Conservation (phyloP, 2,329 filamentous ascomycete genomes). For the Gremmenia infestans region DNA sequence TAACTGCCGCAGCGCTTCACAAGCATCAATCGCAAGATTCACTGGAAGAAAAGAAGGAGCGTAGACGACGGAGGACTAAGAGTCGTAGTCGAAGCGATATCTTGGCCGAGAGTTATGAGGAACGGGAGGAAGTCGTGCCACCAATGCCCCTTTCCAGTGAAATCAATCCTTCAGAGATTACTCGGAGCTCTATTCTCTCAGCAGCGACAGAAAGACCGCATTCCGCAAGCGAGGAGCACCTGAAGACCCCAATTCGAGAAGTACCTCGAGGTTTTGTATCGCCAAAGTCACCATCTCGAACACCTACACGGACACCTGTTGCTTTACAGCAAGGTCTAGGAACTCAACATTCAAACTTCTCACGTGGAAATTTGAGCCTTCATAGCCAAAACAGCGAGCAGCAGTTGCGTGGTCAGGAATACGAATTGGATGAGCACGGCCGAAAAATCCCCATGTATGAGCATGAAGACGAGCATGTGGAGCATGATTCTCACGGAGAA, state of each 20-base stretch:
- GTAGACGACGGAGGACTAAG: slow-evolving; percentile 36
- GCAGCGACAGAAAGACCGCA: slow-evolving; percentile 70
- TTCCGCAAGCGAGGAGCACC: slow-evolving; percentile 58
- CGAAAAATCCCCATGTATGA: slow-evolving; percentile 29
- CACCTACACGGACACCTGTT: slow-evolving; percentile 56
- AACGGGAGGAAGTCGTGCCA: slow-evolving; percentile 54
- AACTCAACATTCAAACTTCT: slow-evolving; percentile 52
- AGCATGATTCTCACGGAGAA: slow-evolving; percentile 29
- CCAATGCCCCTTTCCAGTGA: slow-evolving; percentile 88
- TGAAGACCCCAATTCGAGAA: slow-evolving; percentile 52
- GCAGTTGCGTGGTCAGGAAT: slow-evolving; percentile 35
- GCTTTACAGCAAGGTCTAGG: slow-evolving; percentile 56
- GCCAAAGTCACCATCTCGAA: slow-evolving; percentile 55
- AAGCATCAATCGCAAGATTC: slow-evolving; percentile 61
- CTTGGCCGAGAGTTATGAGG: slow-evolving; percentile 47
- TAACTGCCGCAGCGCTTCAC: slow-evolving; percentile 58
- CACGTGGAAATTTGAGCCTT: slow-evolving; percentile 43
- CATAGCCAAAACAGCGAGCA: slow-evolving; percentile 40
- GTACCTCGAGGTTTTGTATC: slow-evolving; percentile 58
- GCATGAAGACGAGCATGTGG: slow-evolving; percentile 21
- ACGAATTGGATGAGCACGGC: slow-evolving; percentile 32
- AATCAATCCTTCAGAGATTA: slow-evolving; percentile 80
- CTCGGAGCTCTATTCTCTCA: slow-evolving; percentile 80
- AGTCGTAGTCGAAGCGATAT: slow-evolving; percentile 42
- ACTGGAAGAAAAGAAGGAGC: slow-evolving; percentile 42